Evolutionary conservation across 2,329 filamentous ascomycete species (phyloP), one percentile per base, ranked within the genome.

Genomic region (Golovinomyces cichoracearum): DNA sequence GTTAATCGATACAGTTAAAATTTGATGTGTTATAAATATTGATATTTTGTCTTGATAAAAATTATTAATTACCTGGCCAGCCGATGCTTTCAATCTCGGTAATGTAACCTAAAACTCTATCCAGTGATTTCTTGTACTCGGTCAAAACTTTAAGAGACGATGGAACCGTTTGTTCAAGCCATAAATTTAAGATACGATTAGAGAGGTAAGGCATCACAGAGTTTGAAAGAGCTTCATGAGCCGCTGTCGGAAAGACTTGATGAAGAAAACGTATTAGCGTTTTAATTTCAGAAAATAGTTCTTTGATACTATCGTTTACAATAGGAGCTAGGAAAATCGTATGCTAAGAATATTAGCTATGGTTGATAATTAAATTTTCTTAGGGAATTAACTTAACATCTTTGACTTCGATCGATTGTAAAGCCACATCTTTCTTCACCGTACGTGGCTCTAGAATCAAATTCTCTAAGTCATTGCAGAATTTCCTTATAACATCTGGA

Each of bases 131-230:
- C 56, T 92, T 76, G 57, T 93, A 94, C 1, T 66, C 67, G 7
- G 68, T 67, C 62, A 94, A 76, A 10, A 79, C 76, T 10, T 72
- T 68, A 10, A 93, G 66, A 0, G 81, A 78, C 1, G 78, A 68
- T 0, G 90, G 88, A 0, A 98, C 78, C 0, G 76, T 74, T 13
- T 75, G 70, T 27, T 82, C 74, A 6, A 98, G 70, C 79, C 84
- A 93, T 4, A 71, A 68, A 4, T 71, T 71, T 37, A 84, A 78
- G 10, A 94, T 68, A 21, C 74, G 73, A 5, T 74, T 69, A 7
- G 78, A 70, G 9, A 93, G 63, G 35, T 72, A 68, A 0, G 77
- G 76, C 61, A 93, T 73, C 60, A 94, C 73, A 7, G 74, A 71
- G 12, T 71, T 66, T 0, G 81, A 80, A 1, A 94, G 64, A 1